Evolutionary conservation across 345 rosid species (phyloP).

Genomic region (Physaria fendleri): DNA sequence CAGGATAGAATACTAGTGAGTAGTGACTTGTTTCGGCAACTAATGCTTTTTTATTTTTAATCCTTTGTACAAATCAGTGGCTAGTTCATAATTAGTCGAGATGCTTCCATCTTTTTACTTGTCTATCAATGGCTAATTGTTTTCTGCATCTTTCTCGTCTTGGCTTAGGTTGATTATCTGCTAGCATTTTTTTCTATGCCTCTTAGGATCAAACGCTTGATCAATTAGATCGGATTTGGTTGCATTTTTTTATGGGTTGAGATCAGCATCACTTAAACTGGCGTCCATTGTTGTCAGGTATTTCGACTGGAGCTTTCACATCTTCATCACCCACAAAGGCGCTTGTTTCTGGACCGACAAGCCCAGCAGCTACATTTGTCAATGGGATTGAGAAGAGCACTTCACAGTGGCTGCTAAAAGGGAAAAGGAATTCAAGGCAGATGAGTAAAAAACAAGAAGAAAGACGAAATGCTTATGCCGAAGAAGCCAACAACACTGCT

Average conservation of each 20-base stretch:
- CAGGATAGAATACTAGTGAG: background rate
- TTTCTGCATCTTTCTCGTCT: background rate
- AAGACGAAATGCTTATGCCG: conserved; percentile 24
- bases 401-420: conserved; percentile 83
- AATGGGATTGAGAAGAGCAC: conserved; percentile 48
- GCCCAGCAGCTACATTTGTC: conserved; percentile 9
- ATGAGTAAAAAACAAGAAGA: conserved; percentile 55
- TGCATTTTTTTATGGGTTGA: conserved; percentile 1
- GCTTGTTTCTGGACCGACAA: conserved; percentile 36
- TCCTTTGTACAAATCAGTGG: background rate
- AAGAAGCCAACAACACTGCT: conserved; percentile 34
- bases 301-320: conserved; percentile 28
- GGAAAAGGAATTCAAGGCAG: conserved; percentile 84
- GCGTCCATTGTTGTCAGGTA: conserved; percentile 35
- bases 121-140: conserved; percentile 2
- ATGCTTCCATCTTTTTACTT: conserved; percentile 1
- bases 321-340: conserved; percentile 29
- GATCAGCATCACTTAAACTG: conserved; percentile 11
- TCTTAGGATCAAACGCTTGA: background rate
- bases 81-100: background rate
- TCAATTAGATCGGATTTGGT: background rate
- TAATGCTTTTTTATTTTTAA: background rate
- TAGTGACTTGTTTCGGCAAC: background rate
- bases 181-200: background rate
- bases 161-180: background rate